These are phyloP conservation scores for Rachicladosporium sp. DNA, from an alignment of 2,329 filamentous ascomycete species.

Conservation along the genomic window DNA sequence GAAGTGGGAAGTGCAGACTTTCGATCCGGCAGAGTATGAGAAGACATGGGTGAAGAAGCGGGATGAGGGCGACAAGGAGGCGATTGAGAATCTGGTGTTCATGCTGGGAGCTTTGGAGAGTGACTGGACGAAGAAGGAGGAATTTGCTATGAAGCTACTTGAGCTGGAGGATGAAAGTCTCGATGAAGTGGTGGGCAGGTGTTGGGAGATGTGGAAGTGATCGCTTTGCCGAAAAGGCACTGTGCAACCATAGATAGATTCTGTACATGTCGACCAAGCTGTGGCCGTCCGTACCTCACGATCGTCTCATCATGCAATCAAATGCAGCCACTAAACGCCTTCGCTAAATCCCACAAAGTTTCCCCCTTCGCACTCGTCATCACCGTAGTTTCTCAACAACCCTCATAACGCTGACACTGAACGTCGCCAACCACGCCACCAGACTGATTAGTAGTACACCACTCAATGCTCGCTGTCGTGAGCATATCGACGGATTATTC, in stretches of 20 bases:
- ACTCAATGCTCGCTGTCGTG: constrained; percentile 57
- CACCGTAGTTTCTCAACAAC: constrained; percentile 24
- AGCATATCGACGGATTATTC: constrained; percentile 39
- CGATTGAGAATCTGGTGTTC: constrained; percentile 19
- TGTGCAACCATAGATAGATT: too few species aligned
- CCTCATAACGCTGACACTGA: constrained; percentile 56
- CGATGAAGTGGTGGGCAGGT: constrained; percentile 24
- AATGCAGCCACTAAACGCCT: too few species aligned
- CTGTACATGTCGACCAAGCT: too few species aligned
- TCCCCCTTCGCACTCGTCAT: too few species aligned
- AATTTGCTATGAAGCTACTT: constrained; percentile 29
- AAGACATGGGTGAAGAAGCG: constrained; percentile 24
- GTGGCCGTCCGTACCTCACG: too few species aligned
- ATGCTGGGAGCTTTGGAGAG: constrained; percentile 19
- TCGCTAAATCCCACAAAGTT: too few species aligned
- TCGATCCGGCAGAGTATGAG: constrained; percentile 22
- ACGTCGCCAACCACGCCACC: constrained; percentile 81
- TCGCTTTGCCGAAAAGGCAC: background rate
- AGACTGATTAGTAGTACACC: constrained; percentile 70
- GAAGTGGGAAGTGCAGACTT: constrained; percentile 38
- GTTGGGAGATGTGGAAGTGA: constrained; percentile 15
- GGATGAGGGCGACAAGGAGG: constrained; percentile 22
- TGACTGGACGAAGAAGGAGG: constrained; percentile 22
- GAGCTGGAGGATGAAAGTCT: constrained; percentile 30
- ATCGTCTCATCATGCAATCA: too few species aligned